Base-by-base conservation (phyloP, 306 rosid genomes). In the Canavalia gladiata region DNA sequence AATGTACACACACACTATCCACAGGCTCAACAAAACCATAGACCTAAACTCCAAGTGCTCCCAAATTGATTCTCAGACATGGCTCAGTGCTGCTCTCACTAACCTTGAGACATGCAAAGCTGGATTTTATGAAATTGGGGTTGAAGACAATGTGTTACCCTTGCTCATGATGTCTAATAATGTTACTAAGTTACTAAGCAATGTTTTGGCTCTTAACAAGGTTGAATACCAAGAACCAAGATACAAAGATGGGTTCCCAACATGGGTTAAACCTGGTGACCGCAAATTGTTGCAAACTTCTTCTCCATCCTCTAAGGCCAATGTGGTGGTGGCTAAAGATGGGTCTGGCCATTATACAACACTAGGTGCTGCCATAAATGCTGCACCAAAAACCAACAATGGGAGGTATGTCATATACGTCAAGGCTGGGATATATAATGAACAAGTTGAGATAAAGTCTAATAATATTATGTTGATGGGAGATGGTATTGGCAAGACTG, bases 401-500 rank as follows among this genome's bases (percentile, higher is more conserved):
- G 87, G 87, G 29, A 90, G 98, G 74, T 94, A 77, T 79, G 93
- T 90, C 78, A 90, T 94, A 47, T 46, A 94, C 7, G 93, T 94
- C 64, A 94, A 91, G 84, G 86, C 89, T 1, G 97, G 98, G 12
- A 31, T 87, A 2, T 94, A 94, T 68, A 86, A 86, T 42, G 98
- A 94, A 75, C 87, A 91, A 63, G 82, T 94, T 56, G 84, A 84
- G 25, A 87, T 94, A 67, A 90, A 84, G 8, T 45, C 69, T 18
- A 84, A 86, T 5, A 91, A 91, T 76, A 81, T 91, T 3, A 94
- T 91, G 97, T 74, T 94, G 80, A 34, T 89, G 0, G 98, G 98
- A 35, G 98, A 91, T 81, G 97, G 97, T 4, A 91, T 89, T 9
- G 97, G 94, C 3, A 88, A 85, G 72, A 94, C 97, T 9, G 73